Base-by-base conservation (phyloP, 768 basidiomycete genomes). In the Tulasnella sp. region DNA sequence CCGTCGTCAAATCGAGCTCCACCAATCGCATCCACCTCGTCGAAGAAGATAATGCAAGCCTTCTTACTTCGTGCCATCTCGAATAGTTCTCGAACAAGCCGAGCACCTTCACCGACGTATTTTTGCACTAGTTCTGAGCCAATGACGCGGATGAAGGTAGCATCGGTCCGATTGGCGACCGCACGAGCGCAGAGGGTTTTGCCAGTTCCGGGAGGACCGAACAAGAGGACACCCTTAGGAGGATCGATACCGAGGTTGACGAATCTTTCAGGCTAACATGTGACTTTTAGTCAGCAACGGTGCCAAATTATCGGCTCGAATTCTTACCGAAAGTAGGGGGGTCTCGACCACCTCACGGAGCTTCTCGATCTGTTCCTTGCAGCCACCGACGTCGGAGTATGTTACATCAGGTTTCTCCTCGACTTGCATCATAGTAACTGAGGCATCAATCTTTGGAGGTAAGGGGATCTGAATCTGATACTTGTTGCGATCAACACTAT, bases 361-460 rank as follows among this genome's bases (percentile, higher is more conserved):
- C 85, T 99, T 99, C 86, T 99, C 97, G 79, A 99, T 99, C 83
- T 99, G 97, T 82, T 99, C 97, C 84, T 99, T 99, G 85, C 97
- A 99, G 5, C 97, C 97, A 78, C 97, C 97, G 75, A 99, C 88
- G 81, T 99, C 97, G 3, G 95, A 96, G 82, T 99, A 99, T 2
- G 97, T 98, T 49, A 98, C 95, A 80, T 97, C 96, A 0, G 97
- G 96, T 83, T 97, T 96, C 85, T 98, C 97, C 82, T 98, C 97
- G 29, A 98, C 97, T 84, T 97, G 94, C 97, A 99, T 99, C 97
- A 99, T 98, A 15, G 97, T 99, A 0, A 99, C 97, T 0, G 96
- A 97, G 3, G 97, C 94, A 82, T 99, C 97, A 79, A 99, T 99
- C 86, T 98, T 99, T 31, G 97, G 97, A 49, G 97, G 97, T 14